phyloP scores from a whole-genome alignment of 208 protist genomes.

The Leishmania martiniquensis region DNA sequence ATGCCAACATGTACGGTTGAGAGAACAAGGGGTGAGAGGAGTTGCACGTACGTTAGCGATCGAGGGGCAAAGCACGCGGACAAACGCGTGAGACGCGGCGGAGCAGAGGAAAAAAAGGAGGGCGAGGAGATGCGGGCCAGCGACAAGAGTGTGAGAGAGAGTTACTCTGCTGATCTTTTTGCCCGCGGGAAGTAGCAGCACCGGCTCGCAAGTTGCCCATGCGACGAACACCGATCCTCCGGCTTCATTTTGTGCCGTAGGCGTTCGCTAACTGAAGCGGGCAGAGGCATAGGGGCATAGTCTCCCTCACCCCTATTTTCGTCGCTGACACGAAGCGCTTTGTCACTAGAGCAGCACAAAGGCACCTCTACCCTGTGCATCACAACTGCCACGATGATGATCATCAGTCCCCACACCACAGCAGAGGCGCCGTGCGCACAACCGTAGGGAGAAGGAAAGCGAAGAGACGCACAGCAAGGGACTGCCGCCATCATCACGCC shows the following conservation, averaged over 20 bases:
- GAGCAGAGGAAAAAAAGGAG: background rate
- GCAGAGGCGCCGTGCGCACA: background rate
- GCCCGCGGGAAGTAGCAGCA: background rate
- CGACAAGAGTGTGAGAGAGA: background rate
- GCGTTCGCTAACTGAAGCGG: background rate
- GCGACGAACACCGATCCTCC: background rate
- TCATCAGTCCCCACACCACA: background rate
- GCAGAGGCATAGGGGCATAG: background rate
- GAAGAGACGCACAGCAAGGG: background rate
- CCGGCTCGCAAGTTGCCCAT: background rate
- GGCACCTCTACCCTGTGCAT: background rate
- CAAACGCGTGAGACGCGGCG: background rate
- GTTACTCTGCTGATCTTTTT: background rate
- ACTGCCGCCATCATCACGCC: background rate
- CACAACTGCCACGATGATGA: background rate
- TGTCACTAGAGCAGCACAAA: background rate
- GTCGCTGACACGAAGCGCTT: background rate
- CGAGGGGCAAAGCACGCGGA: background rate
- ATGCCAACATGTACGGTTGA: background rate
- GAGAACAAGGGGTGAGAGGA: background rate
- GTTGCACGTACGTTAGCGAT: background rate
- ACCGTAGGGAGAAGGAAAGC: background rate
- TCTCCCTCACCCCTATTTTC: no score
- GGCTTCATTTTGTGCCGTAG: background rate
- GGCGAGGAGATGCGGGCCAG: background rate